Conservation (phyloP, 768 basidiomycete genomes). For the Calocybe gangraenosa region DNA sequence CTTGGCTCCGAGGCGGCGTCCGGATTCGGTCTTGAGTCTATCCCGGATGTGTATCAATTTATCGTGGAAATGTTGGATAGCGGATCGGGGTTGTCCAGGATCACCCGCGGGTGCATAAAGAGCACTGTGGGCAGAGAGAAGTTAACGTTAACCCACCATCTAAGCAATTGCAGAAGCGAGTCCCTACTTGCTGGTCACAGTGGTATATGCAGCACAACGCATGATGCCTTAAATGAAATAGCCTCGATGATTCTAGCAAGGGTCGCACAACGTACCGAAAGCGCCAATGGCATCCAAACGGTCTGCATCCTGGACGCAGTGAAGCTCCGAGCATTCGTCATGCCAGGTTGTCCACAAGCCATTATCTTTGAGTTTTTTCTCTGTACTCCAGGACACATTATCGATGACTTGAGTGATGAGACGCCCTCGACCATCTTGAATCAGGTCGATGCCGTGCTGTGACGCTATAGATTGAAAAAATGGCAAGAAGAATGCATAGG, state of each 20-base stretch:
- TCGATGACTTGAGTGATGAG: conserved; percentile 61
- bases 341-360: conserved; percentile 67
- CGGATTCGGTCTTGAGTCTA: conserved; percentile 73
- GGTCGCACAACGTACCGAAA: conserved; percentile 47
- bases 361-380: conserved; percentile 57
- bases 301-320: conserved; percentile 80
- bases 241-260: not conserved
- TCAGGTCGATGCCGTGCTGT: conserved; percentile 47
- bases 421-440: conserved; percentile 56
- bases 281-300: conserved; percentile 77
- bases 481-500: conserved; percentile 63
- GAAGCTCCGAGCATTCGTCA: conserved; percentile 65
- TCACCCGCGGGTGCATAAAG: conserved; percentile 47
- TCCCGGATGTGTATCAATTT: conserved; percentile 75
- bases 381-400: conserved; percentile 83
- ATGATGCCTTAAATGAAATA: conserved; percentile 42
- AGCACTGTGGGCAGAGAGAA: conserved; percentile 24
- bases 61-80: conserved; percentile 82
- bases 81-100: conserved; percentile 39
- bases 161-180: not conserved
- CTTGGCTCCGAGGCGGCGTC: conserved; percentile 61
- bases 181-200: conserved; percentile 44
- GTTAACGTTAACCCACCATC: too few relatives aligned
- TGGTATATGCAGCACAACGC: conserved; percentile 65
- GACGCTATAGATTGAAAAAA: conserved; percentile 48